Evolutionary conservation across 768 basidiomycete species (phyloP), one percentile per base, ranked within the genome.

Genomic region (Pulveroboletus ravenelii): DNA sequence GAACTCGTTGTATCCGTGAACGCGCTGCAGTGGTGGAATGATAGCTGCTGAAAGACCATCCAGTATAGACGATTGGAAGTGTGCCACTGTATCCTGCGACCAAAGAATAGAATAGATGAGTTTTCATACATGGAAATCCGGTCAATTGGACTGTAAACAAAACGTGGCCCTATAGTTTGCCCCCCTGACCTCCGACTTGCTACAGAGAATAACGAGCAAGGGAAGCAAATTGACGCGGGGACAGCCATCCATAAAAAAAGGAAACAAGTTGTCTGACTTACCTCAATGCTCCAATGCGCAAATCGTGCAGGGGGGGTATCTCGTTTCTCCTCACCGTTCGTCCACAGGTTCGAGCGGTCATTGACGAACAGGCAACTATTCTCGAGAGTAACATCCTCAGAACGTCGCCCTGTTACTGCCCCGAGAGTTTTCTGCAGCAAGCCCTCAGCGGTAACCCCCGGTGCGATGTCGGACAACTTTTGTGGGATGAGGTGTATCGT

Each of bases 1-100:
- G 66, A 97, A 97, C 69, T 98, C 94, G 72, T 98, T 98, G 66
- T 91, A 94, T 3, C 93, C 93, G 57, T 92, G 81, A 2, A 71
- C 73, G 25, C 77, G 76, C 31, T 84, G 81, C 20, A 94, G 74
- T 23, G 74, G 69, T 2, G 82, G 73, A 34, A 95, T 78, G 46
- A 82, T 77, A 15, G 80, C 69, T 27, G 77, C 72, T 1, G 85
- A 66, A 5, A 96, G 74, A 17, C 93, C 93, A 41, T 70, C 64
- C 0, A 74, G 71, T 8, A 74, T 62, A 3, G 87, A 83, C 1
- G 89, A 85, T 17, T 79, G 77, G 62, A 87, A 88, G 59, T 85
- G 74, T 9, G 78, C 69, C 1, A 94, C 72, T 9, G 89, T 88
- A 55, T 90, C 85, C 91, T 93, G 59, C 12, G 38, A n/a, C n/a